Base-by-base conservation (phyloP, 371 early-diverging fungal species). In the Sporodiniella umbellata region DNA sequence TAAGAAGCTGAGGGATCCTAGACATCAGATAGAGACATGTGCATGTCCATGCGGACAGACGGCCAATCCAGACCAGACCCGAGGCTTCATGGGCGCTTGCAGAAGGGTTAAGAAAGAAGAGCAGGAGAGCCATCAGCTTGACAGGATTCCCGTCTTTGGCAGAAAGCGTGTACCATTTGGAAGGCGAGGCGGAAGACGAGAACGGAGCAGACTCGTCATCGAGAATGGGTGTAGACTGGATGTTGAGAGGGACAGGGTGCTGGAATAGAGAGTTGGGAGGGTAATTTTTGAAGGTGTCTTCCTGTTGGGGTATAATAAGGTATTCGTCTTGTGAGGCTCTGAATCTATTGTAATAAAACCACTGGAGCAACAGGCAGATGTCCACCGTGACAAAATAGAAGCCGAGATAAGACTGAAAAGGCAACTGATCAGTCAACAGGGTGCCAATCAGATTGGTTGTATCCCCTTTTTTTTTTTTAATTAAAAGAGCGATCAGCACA, bases 391-490 rank as follows among this genome's bases (percentile, higher is more conserved):
- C 72, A 52, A 75, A 75, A 39, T 75, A 75, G 14, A 66, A 54
- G 12, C 72, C 66, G 17, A 75, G 70, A 50, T 75, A 75, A 51
- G 73, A 68, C 67, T 90, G 91, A 58, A 89, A 89, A 24, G 87
- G 85, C 45, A 83, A 77, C 64, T 89, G 89, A 38, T 79, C 51
- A 10, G 89, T 88, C 56, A 88, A 63, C 4, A 87, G 48, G 22
- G 87, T 77, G 14, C 89, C 91, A 35, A 84, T 59, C 6, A 89
- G 69, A 59, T 88, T 89, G 22, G 80, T 67, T 35, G 80, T 35
- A 54, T 90, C 91, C 26, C 89, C 90, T 72, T 35, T 14, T n/a
- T 43, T 44, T 21, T 17, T 24, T 8, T 62, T 30, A 25, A 7
- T 30, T 43, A 21, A 35, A 33, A 6, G 35, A 40, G 40, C n/a